Evolutionary conservation across 805 yeast species (phyloP), one percentile per base, ranked within the genome.

Genomic region (Ogataea saltuana): DNA sequence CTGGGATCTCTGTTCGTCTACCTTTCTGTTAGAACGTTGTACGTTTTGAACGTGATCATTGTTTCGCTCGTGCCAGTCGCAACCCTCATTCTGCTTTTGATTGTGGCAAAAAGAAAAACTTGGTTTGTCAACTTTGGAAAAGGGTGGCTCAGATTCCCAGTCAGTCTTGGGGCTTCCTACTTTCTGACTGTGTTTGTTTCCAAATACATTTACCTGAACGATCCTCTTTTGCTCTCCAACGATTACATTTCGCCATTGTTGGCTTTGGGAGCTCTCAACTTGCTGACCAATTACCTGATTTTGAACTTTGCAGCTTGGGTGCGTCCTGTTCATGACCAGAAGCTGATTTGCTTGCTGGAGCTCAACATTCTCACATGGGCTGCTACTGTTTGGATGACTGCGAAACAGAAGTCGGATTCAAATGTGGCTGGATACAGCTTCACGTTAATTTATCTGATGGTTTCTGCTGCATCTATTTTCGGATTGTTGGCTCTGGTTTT

Each of bases 291-390:
- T 57, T 85, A 80, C 55, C 28, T 75, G 3, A 46, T 83, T 12
- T 67, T 88, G 49, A 80, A 78, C 40, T 70, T 68, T 26, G 55
- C 66, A 25, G 58, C 65, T 28, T 64, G 64, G 68, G 54, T 45
- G 75, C 64, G 68, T 42, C 80, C 82, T 1, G 71, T 74, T 15
- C 76, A 72, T 45, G 83, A 80, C 52, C 80, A 80, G 53, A 84
- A 85, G 57, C 71, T 83, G 42, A 67, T 80, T 15, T 67, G 76
- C 3, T 59, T 82, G 3, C 53, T 81, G 17, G 84, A 85, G 60
- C 61, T 77, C 10, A 73, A 81, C 25, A 59, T 75, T 26, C 45
- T 76, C 3, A 65, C 74, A 44, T 88, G 96, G 95, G 41, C 72
- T 1, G 51, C 65, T 0, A 68, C 84, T 41, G 55, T 82, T 2